These are phyloP conservation scores for Euptelea pleiosperma DNA, from an alignment of 164 flowering plant species.

Conservation along the genomic window DNA sequence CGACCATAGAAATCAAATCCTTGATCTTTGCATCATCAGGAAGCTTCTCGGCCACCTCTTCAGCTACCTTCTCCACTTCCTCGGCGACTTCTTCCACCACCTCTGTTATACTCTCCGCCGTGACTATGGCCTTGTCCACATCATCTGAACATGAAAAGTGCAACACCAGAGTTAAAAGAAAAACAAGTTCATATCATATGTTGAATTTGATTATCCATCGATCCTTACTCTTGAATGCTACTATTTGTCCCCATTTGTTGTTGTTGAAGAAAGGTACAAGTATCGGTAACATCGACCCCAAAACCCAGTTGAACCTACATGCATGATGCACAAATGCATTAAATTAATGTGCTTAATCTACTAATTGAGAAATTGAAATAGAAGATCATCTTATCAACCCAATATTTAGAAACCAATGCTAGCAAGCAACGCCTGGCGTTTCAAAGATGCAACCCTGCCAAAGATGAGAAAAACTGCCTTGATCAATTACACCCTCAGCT, in stretches of 20 bases:
- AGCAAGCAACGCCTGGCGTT: no score
- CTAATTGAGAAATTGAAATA: not conserved
- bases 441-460: no score
- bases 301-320: conserved; percentile 31
- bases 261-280: conserved; percentile 33
- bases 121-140: conserved; percentile 28
- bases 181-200: no score
- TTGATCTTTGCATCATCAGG: conserved; percentile 38
- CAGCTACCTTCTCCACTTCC: conserved; percentile 40
- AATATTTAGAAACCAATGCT: no score
- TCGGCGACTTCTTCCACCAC: conserved; percentile 42
- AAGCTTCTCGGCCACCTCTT: conserved; percentile 31
- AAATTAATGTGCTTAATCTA: no score
- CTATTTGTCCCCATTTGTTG: conserved; percentile 33
- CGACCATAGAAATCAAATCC: conserved; percentile 19
- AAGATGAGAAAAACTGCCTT: no score
- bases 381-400: no score
- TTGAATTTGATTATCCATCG: not conserved
- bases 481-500: no score
- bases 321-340: not conserved
- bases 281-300: conserved; percentile 19
- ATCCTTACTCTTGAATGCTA: conserved; percentile 20
- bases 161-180: no score
- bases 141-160: conserved; percentile 19
- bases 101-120: conserved; percentile 32